Evolutionary conservation across 2,329 filamentous ascomycete genomes (phyloP).

Genomic region (Alternaria atra): DNA sequence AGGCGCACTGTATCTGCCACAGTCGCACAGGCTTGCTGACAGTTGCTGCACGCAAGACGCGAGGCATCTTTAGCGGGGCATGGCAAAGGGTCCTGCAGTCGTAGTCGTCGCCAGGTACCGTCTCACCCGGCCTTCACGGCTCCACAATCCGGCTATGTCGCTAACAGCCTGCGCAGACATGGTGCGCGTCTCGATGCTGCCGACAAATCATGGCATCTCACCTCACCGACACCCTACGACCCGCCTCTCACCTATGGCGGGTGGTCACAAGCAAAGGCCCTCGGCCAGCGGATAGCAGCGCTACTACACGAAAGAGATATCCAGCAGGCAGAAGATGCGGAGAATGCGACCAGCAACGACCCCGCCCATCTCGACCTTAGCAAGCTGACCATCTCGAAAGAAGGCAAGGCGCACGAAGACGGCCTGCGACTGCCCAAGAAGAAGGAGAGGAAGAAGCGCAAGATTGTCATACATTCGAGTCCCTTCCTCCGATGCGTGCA

Average conservation of each 20-base stretch:
- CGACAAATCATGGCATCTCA: slow-evolving; percentile 93
- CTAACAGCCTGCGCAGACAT: slow-evolving; percentile 66
- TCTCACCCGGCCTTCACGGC: slow-evolving; percentile 10
- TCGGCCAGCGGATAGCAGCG: slow-evolving; percentile 84
- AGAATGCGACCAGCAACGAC: slow-evolving; percentile 26
- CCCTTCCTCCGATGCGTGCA: slow-evolving; percentile 93
- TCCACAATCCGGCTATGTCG: slow-evolving; percentile 12
- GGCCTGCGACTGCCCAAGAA: slow-evolving; percentile 40
- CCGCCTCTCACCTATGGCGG: slow-evolving; percentile 94
- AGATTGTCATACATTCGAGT: slow-evolving; percentile 89
- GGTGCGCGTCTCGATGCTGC: slow-evolving; percentile 93
- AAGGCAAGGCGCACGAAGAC: not conserved
- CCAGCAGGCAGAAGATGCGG: slow-evolving; percentile 52
- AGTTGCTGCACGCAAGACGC: slow-evolving; percentile 21
- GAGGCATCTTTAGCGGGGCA: slow-evolving; percentile 34
- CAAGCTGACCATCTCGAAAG: slow-evolving; percentile 28
- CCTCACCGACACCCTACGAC: slow-evolving; percentile 93
- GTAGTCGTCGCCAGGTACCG: slow-evolving; percentile 61
- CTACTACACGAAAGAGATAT: slow-evolving; percentile 66
- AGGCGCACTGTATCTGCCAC: slow-evolving; percentile 17
- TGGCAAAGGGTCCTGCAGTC: slow-evolving; percentile 58
- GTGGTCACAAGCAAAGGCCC: slow-evolving; percentile 83
- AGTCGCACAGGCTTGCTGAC: slow-evolving; percentile 15
- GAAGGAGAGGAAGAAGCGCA: slow-evolving; percentile 69
- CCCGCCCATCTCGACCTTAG: slow-evolving; percentile 33